Percentiles rank a stretch among this genome's conserved stretches.
Conservation (phyloP, 2,329 filamentous ascomycete genomes). For the Claviceps monticola region DNA sequence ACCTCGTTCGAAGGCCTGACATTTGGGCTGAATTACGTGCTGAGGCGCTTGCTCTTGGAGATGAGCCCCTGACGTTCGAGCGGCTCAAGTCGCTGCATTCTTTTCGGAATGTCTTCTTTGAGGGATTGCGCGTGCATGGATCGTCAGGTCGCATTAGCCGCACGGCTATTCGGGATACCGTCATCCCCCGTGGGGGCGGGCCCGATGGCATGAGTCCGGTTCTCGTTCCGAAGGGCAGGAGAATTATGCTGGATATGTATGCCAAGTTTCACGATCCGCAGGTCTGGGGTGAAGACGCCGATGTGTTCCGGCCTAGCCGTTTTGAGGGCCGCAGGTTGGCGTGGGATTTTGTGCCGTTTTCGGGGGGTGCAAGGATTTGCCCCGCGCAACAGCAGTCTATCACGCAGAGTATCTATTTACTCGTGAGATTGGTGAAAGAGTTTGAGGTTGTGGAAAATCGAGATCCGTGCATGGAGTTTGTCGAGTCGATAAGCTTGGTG, state of each 20-base stretch:
- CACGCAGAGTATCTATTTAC: conserved; percentile 1
- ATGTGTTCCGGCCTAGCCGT: conserved; percentile 1
- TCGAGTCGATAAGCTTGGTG: conserved; percentile 1
- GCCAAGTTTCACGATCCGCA: background rate
- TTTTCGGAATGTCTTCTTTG: conserved; percentile 1
- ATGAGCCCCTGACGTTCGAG: background rate
- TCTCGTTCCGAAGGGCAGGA: background rate
- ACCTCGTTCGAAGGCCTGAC: background rate
- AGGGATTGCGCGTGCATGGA: conserved; percentile 2
- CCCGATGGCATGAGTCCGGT: conserved; percentile 1
- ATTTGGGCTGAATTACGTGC: background rate
- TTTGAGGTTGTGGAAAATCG: background rate
- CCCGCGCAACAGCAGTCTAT: conserved; percentile 3
- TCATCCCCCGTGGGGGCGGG: conserved; percentile 2
- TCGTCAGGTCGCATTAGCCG: conserved; percentile 2
- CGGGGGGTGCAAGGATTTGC: conserved; percentile 2
- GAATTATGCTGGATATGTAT: conserved; percentile 1
- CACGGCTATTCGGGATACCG: conserved; percentile 3
- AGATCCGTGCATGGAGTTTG: conserved; percentile 2
- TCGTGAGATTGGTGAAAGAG: background rate
- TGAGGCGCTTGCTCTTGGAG: background rate
- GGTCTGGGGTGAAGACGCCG: conserved; percentile 2
- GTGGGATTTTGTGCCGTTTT: conserved; percentile 4
- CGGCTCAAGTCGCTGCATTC: background rate
- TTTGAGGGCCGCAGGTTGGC: background rate